Evolutionary conservation across 169 alveolate species (phyloP).

Genomic region (Babesia sp.): DNA sequence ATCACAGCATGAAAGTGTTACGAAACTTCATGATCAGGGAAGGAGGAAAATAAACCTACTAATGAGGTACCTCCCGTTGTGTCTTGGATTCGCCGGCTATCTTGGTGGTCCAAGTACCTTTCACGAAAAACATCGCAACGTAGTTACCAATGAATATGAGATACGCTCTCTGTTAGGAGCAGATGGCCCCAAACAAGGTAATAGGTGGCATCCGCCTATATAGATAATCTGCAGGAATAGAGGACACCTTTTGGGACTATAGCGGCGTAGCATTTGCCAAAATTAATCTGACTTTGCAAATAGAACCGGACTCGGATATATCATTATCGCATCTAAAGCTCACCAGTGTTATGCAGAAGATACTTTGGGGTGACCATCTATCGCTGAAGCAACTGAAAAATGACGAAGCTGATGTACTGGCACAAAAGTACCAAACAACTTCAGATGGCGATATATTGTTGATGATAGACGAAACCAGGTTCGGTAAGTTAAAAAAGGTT

Average conservation of each 20-base stretch:
- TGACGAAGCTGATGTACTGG: conserved; percentile 27
- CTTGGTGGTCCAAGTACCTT: conserved; percentile 24
- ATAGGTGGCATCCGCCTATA: neutral
- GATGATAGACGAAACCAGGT: conserved; percentile 38
- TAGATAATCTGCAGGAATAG: neutral
- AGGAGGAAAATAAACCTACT: neutral
- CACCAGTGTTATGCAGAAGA: conserved; percentile 55
- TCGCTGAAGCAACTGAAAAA: conserved; percentile 19
- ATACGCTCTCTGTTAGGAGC: conserved; percentile 2
- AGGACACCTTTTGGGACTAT: conserved; percentile 60
- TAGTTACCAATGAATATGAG: conserved; percentile 39
- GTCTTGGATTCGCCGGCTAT: conserved; percentile 27
- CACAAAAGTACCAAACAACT: conserved; percentile 32
- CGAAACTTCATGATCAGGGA: neutral
- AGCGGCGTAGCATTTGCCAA: conserved; percentile 48
- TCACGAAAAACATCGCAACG: conserved; percentile 14
- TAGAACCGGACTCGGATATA: conserved; percentile 49
- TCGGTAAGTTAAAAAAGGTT: conserved; percentile 13
- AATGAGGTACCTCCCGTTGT: conserved; percentile 15
- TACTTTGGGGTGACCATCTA: conserved; percentile 60
- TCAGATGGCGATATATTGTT: conserved; percentile 53
- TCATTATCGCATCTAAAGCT: conserved; percentile 21
- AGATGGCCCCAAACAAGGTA: neutral
- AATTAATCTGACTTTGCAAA: conserved; percentile 47
- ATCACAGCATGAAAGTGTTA: neutral